A percentile compares a stretch with the other conserved stretches of the same genome.
Evolutionary conservation across 2,329 filamentous ascomycete genomes (phyloP).

Genomic region (Ophiostoma tasmaniense): DNA sequence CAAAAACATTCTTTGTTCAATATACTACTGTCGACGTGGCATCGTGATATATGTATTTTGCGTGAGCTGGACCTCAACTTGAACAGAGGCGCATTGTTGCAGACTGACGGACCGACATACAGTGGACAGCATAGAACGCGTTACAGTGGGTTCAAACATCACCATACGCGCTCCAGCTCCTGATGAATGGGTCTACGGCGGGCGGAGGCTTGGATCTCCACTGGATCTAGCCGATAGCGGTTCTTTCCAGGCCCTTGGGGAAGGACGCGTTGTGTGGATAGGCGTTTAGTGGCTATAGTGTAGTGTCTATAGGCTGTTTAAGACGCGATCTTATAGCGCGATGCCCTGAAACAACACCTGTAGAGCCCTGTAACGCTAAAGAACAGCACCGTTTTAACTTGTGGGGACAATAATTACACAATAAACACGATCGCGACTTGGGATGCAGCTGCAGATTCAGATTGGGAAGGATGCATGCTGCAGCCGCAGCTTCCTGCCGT

Average conservation of each 20-base stretch:
- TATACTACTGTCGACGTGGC: neutral
- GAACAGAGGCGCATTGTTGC: neutral
- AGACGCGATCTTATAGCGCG: neutral
- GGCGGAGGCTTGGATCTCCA: neutral
- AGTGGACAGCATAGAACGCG: neutral
- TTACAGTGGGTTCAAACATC: neutral
- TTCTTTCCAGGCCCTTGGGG: neutral
- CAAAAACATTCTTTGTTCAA: neutral
- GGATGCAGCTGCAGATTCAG: neutral
- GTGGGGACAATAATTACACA: neutral
- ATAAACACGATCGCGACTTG: neutral
- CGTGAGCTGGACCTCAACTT: neutral
- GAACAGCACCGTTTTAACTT: neutral
- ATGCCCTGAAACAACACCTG: neutral
- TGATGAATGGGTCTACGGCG: constrained; percentile 4
- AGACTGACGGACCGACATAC: no score
- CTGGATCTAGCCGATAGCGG: constrained; percentile 4
- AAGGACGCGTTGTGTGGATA: neutral
- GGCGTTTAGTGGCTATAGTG: neutral
- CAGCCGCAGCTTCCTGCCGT: neutral
- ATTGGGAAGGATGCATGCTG: constrained; percentile 4
- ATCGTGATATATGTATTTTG: neutral
- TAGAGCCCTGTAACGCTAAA: neutral
- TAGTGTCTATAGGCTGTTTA: neutral
- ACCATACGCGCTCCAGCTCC: neutral